Conservation (phyloP, 139 green algal genomes). For the Mesostigma viride region DNA sequence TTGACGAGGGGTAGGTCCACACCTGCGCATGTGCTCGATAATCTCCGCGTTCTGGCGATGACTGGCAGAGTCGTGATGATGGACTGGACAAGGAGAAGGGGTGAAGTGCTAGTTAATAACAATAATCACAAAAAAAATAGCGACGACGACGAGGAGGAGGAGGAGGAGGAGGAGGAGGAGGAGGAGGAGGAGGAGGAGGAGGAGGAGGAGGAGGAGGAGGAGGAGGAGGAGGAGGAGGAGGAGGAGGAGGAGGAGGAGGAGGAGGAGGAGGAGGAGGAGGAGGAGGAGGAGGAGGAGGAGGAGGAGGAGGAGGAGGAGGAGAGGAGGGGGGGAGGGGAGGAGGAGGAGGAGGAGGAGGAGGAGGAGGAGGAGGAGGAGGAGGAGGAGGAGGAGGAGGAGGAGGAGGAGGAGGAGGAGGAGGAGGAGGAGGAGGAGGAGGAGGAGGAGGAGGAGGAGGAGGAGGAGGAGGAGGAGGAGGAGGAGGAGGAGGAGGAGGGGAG, state of each 20-base stretch:
- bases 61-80: too few relatives aligned
- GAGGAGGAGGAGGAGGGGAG: not conserved
- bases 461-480: slow-evolving; percentile 1
- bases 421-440: slow-evolving; percentile 1
- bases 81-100: too few relatives aligned
- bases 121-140: not conserved
- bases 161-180: slow-evolving; percentile 1
- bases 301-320: slow-evolving; percentile 1
- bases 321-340: too few relatives aligned
- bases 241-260: slow-evolving; percentile 1
- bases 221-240: slow-evolving; percentile 1
- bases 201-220: not conserved
- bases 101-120: too few relatives aligned
- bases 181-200: slow-evolving; percentile 1
- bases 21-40: too few relatives aligned
- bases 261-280: not conserved
- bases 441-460: not conserved
- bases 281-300: slow-evolving; percentile 1
- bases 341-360: slow-evolving; percentile 1
- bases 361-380: slow-evolving; percentile 1
- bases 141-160: not conserved
- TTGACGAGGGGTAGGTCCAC: too few relatives aligned
- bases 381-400: not conserved
- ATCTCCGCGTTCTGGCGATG: too few relatives aligned
- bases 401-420: slow-evolving; percentile 1